phyloP scores from a whole-genome alignment of 2,329 filamentous ascomycete genomes.

The Clonostachys chloroleuca region DNA sequence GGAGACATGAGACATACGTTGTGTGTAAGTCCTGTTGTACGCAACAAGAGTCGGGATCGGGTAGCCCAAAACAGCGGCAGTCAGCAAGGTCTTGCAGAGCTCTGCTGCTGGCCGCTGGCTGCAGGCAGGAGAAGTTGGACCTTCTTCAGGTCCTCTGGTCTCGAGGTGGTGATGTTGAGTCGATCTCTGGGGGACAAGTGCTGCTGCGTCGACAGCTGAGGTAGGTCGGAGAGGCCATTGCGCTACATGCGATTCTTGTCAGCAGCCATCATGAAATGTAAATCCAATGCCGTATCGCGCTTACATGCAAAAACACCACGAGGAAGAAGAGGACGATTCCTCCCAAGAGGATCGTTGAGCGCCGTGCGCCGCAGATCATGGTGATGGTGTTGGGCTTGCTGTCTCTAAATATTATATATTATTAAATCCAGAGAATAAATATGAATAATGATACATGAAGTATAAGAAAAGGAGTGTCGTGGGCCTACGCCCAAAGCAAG shows the following conservation, averaged over 20 bases:
- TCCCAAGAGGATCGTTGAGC: slow-evolving; percentile 1
- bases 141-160: slow-evolving; percentile 1
- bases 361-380: background rate
- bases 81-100: slow-evolving; percentile 24
- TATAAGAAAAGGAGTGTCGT: no score
- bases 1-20: background rate
- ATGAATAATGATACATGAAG: no score
- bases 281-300: no score
- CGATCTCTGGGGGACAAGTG: background rate
- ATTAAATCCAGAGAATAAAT: no score
- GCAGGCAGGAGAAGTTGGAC: slow-evolving; percentile 18
- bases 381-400: background rate
- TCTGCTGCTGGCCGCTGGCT: slow-evolving; percentile 12
- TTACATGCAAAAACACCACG: background rate
- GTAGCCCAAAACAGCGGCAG: slow-evolving; percentile 17
- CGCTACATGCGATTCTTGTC: background rate
- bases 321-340: slow-evolving; percentile 1
- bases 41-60: slow-evolving; percentile 15
- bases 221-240: slow-evolving; percentile 1
- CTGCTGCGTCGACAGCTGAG: background rate
- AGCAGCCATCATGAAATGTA: background rate
- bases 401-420: no score
- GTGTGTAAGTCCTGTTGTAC: background rate
- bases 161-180: background rate
- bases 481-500: no score